These are phyloP conservation scores for Metschnikowia lochheadii DNA, from an alignment of 805 yeast genomes.

Conservation along the genomic window DNA sequence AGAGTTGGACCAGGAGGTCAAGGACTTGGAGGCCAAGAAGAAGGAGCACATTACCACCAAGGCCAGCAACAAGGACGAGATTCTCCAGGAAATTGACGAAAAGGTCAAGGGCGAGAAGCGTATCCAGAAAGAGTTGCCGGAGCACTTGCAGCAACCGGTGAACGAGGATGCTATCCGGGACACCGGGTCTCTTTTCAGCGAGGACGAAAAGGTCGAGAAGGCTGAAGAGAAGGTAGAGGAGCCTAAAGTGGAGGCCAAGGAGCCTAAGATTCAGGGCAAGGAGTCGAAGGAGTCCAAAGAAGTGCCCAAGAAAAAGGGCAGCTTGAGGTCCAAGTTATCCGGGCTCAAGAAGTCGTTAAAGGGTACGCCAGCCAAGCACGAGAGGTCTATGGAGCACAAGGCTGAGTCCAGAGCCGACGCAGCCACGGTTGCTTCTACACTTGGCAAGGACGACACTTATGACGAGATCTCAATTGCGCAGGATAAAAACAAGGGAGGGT, in stretches of 20 bases:
- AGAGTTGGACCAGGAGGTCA: slow-evolving; percentile 41
- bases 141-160: slow-evolving; percentile 41
- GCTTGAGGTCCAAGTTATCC: slow-evolving; percentile 15
- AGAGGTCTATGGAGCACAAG: background rate
- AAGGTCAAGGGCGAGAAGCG: slow-evolving; percentile 45
- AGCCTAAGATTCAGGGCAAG: too few species aligned
- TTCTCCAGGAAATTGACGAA: slow-evolving; percentile 27
- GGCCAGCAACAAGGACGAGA: slow-evolving; percentile 31
- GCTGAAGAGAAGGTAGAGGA: background rate
- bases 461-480: slow-evolving; percentile 31
- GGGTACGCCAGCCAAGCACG: slow-evolving; percentile 1
- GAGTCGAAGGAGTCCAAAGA: slow-evolving; percentile 2
- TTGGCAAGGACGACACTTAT: slow-evolving; percentile 15
- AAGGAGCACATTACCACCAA: slow-evolving; percentile 34
- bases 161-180: slow-evolving; percentile 36
- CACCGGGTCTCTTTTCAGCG: slow-evolving; percentile 37
- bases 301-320: slow-evolving; percentile 10
- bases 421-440: slow-evolving; percentile 5
- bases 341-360: slow-evolving; percentile 3
- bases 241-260: background rate
- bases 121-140: slow-evolving; percentile 49
- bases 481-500: slow-evolving; percentile 30
- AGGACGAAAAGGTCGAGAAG: slow-evolving; percentile 16
- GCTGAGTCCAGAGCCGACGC: slow-evolving; percentile 12
- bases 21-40: slow-evolving; percentile 39